A percentile compares a stretch with the other conserved stretches of the same genome.
Conservation (phyloP, 331 rosid species). For the Stylosanthes scabra region DNA sequence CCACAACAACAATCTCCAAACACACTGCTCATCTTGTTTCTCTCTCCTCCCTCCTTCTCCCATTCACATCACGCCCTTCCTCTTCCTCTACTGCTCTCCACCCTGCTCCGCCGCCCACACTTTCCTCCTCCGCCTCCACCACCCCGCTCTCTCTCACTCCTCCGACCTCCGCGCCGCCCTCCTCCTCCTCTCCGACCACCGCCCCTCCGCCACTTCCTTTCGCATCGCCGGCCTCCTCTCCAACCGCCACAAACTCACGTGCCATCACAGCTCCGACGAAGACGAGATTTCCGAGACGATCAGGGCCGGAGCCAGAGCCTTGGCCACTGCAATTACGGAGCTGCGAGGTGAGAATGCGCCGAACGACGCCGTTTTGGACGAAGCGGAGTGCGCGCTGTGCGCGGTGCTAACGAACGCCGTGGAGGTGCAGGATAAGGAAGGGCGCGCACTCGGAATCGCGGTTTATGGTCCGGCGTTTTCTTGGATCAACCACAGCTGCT, state of each 20-base stretch:
- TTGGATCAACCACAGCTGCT: conserved; percentile 90
- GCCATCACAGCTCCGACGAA: neutral
- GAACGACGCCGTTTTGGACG: conserved; percentile 47
- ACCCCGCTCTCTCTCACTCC: conserved; percentile 43
- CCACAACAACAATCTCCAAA: conserved; percentile 25
- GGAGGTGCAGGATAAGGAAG: conserved; percentile 72
- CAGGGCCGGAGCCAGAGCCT: conserved; percentile 48
- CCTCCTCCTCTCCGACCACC: conserved; percentile 58
- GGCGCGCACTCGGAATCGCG: conserved; percentile 63
- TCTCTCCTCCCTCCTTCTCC: conserved; percentile 21
- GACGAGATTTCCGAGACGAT: conserved; percentile 36
- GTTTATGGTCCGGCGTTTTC: conserved; percentile 57
- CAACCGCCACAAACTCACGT: conserved; percentile 51
- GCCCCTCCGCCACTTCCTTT: conserved; percentile 14
- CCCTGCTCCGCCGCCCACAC: conserved; percentile 36
- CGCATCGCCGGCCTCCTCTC: conserved; percentile 69
- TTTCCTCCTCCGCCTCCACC: conserved; percentile 16
- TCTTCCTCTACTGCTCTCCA: conserved; percentile 32
- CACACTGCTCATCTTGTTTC: conserved; percentile 45
- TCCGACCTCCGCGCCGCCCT: conserved; percentile 75
- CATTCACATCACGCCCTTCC: neutral
- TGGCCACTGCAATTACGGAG: conserved; percentile 51
- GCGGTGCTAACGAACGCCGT: conserved; percentile 81
- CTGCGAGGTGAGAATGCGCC: conserved; percentile 4
- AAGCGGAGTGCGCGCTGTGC: conserved; percentile 60